Evolutionary conservation across 139 green algal species (phyloP), one percentile per base, ranked within the genome.

Genomic region (Volvox reticuliferus): DNA sequence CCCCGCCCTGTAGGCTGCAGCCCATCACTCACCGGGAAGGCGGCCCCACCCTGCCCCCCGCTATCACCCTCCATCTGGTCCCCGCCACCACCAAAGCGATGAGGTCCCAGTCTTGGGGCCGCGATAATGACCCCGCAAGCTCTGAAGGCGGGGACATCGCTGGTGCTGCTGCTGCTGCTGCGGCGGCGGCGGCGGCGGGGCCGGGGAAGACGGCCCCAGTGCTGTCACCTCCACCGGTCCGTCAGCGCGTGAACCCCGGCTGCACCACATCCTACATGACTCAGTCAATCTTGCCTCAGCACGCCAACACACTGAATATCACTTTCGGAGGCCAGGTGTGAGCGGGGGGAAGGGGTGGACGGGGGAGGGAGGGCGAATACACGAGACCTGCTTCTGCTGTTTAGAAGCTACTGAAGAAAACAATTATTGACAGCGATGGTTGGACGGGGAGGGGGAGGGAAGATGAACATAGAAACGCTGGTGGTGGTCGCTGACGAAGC

Each of bases 241-340:
- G 91, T 16, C 91, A 82, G 61, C 68, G 61, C 0, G 94, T 98
- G 14, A 37, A 86, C 3, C 97, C 96, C 0, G 65, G 77, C 24
- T 86, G 93, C 67, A 98, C 97, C 0, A 79, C 93, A 16, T 93
- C 95, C 5, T 96, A 98, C 93, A 96, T 96, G 93, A 98, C 97
- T 13, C 96, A 98, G 89, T 63, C 87, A 63, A 95, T 98, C 73
- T 94, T 98, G 95, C 97, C 97, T 28, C 96, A 98, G 91, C 93
- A 98, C 90, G 96, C 96, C 89, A 98, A 98, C 93, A 97, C 95
- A 19, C 93, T 97, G 26, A 89, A 93, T 88, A 97, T 98, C 92
- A 98, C 97, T 0, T 98, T 98, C 88, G 97, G 97, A 36, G 97
- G 97, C 18, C 95, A 97, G 94, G 95, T 96, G 81, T 16, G 65